phyloP scores from a whole-genome alignment of 2,329 filamentous ascomycete species.

The Lachnellula suecica region DNA sequence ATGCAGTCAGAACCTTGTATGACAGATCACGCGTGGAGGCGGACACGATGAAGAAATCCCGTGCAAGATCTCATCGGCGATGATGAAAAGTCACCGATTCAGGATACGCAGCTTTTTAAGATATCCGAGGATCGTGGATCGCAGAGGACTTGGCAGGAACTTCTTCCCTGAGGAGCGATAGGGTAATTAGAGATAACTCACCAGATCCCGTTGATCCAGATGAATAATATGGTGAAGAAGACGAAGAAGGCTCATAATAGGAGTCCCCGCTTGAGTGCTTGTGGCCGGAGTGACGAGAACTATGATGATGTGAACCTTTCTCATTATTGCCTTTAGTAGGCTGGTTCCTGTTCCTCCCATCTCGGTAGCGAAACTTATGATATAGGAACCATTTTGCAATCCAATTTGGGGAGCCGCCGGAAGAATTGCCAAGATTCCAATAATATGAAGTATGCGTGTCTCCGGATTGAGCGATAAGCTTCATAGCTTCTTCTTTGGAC shows the following conservation, averaged over 20 bases:
- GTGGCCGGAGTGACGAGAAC: not conserved
- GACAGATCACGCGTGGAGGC: too few relatives aligned
- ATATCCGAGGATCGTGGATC: too few relatives aligned
- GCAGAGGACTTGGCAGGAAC: not conserved
- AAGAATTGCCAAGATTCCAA: conserved; percentile 25
- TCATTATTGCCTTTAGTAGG: conserved; percentile 4
- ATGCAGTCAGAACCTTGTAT: too few relatives aligned
- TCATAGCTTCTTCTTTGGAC: conserved; percentile 32
- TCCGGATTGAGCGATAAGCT: conserved; percentile 21
- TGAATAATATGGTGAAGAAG: conserved; percentile 2
- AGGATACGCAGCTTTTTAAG: too few relatives aligned
- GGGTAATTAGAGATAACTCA: not conserved
- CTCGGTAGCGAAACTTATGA: conserved; percentile 35
- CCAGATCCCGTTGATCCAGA: not conserved
- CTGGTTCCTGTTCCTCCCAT: conserved; percentile 31
- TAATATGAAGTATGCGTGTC: conserved; percentile 26
- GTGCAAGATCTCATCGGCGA: too few relatives aligned
- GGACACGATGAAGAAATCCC: too few relatives aligned
- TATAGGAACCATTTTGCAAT: conserved; percentile 35
- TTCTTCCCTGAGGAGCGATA: not conserved
- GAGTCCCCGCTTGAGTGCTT: not conserved
- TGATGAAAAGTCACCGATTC: too few relatives aligned
- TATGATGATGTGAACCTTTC: not conserved
- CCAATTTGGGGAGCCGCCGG: conserved; percentile 30
- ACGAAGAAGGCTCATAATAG: not conserved